Conservation (phyloP, 2,329 filamentous ascomycete genomes). For the Zarea fungicola region DNA sequence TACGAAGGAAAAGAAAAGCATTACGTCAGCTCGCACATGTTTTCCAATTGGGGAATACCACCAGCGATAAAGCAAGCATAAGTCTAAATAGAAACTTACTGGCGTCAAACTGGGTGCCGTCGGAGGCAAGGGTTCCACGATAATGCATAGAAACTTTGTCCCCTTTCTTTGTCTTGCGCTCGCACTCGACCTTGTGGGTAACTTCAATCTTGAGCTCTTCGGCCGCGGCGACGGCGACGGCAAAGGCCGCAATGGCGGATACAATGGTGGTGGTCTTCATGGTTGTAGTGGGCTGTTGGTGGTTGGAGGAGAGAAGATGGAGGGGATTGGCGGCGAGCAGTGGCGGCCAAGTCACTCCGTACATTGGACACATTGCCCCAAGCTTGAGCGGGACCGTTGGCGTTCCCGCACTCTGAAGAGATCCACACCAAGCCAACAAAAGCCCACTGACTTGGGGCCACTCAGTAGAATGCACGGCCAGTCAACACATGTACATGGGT, state of each 20-base stretch:
- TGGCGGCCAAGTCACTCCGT: background rate
- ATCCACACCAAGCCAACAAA: background rate
- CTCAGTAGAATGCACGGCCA: too few relatives aligned
- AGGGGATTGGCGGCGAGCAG: conserved; percentile 4
- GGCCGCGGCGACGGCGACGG: conserved; percentile 46
- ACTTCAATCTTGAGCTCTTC: conserved; percentile 72
- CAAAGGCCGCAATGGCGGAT: conserved; percentile 47
- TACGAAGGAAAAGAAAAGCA: conserved; percentile 8
- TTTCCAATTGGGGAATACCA: background rate
- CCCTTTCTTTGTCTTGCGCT: conserved; percentile 68
- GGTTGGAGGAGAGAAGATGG: conserved; percentile 13
- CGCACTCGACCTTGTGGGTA: conserved; percentile 68
- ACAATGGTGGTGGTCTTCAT: conserved; percentile 49
- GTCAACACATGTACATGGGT: too few relatives aligned
- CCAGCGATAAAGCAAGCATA: background rate
- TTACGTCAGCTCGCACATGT: background rate
- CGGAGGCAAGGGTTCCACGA: conserved; percentile 68
- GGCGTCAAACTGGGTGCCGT: conserved; percentile 79
- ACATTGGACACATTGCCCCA: background rate
- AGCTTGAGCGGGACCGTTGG: too few relatives aligned
- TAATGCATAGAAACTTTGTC: conserved; percentile 87
- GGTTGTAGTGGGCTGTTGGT: conserved; percentile 12
- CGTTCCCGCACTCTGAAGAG: too few relatives aligned
- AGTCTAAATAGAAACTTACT: conserved; percentile 43
- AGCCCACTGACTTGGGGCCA: too few relatives aligned